Percentiles rank a stretch among this genome's conserved stretches.
phyloP scores from a whole-genome alignment of 2,329 filamentous ascomycete genomes.

The Ophiostoma sp. region DNA sequence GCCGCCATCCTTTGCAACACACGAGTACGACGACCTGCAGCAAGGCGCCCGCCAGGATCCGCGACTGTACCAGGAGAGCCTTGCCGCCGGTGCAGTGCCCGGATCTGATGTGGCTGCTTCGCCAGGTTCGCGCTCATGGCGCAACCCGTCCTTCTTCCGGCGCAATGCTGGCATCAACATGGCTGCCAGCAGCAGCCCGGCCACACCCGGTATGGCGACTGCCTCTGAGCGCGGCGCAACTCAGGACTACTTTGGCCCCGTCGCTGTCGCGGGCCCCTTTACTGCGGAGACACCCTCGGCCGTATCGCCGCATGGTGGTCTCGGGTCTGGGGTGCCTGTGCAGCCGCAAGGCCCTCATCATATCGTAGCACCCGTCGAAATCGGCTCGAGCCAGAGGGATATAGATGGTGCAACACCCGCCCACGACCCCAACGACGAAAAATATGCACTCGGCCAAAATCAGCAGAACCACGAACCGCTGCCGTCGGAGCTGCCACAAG shows the following conservation, averaged over 20 bases:
- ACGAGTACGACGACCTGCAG: slow-evolving; percentile 18
- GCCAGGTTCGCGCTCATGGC: slow-evolving; percentile 18
- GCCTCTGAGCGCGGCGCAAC: slow-evolving; percentile 32
- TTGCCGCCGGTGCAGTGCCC: background rate
- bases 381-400: slow-evolving; percentile 37
- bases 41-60: slow-evolving; percentile 14
- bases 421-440: slow-evolving; percentile 10
- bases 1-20: slow-evolving; percentile 21
- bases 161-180: slow-evolving; percentile 21
- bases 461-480: background rate
- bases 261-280: slow-evolving; percentile 43
- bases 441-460: background rate
- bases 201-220: slow-evolving; percentile 24
- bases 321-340: slow-evolving; percentile 36
- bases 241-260: slow-evolving; percentile 43
- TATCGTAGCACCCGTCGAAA: slow-evolving; percentile 50
- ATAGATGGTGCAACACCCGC: background rate
- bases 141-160: slow-evolving; percentile 11
- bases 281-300: slow-evolving; percentile 33
- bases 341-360: slow-evolving; percentile 45
- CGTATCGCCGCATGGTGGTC: background rate
- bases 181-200: slow-evolving; percentile 18
- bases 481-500: background rate
- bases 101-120: background rate
- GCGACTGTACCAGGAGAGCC: slow-evolving; percentile 7